Conservation (phyloP, 2,329 filamentous ascomycete species). For the Plectosphaerella cucumerina region DNA sequence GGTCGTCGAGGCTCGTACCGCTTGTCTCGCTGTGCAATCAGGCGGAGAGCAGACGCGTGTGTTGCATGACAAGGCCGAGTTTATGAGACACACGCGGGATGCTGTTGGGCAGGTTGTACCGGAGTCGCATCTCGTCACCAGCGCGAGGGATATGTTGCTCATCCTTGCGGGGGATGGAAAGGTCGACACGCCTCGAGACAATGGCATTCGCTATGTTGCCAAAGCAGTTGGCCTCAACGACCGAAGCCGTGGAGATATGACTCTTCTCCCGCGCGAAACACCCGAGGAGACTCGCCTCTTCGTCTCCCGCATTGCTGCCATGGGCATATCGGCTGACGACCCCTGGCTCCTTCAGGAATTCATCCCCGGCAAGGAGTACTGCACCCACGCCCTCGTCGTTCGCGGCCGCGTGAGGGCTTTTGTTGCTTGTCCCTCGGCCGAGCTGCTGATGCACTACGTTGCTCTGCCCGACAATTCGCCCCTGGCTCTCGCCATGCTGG, state of each 20-base stretch:
- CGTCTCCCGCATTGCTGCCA: slow-evolving; percentile 42
- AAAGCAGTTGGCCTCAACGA: slow-evolving; percentile 64
- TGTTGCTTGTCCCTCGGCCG: slow-evolving; percentile 59
- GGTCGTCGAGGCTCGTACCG: slow-evolving; percentile 51
- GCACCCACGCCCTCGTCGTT: slow-evolving; percentile 67
- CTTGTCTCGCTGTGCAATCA: slow-evolving; percentile 62
- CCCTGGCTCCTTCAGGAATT: slow-evolving; percentile 70
- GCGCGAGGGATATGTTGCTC: slow-evolving; percentile 44
- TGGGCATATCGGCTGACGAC: slow-evolving; percentile 43
- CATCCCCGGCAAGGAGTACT: slow-evolving; percentile 59
- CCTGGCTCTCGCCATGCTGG: slow-evolving; percentile 56
- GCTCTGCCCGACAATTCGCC: slow-evolving; percentile 50
- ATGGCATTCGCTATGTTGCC: slow-evolving; percentile 52
- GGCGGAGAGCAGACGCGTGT: slow-evolving; percentile 48
- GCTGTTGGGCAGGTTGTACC: slow-evolving; percentile 49
- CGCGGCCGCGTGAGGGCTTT: slow-evolving; percentile 61
- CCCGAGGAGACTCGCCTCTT: slow-evolving; percentile 48
- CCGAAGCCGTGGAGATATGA: slow-evolving; percentile 55
- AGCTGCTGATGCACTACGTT: slow-evolving; percentile 63
- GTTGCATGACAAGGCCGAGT: slow-evolving; percentile 62
- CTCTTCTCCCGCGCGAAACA: slow-evolving; percentile 55
- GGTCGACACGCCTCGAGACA: slow-evolving; percentile 13
- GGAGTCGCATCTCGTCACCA: slow-evolving; percentile 48
- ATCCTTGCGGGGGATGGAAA: slow-evolving; percentile 37
- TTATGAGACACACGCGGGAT: slow-evolving; percentile 53